Conservation (phyloP, 192 early-diverging fungal genomes). For the Gorgonomyces haynaldii region DNA sequence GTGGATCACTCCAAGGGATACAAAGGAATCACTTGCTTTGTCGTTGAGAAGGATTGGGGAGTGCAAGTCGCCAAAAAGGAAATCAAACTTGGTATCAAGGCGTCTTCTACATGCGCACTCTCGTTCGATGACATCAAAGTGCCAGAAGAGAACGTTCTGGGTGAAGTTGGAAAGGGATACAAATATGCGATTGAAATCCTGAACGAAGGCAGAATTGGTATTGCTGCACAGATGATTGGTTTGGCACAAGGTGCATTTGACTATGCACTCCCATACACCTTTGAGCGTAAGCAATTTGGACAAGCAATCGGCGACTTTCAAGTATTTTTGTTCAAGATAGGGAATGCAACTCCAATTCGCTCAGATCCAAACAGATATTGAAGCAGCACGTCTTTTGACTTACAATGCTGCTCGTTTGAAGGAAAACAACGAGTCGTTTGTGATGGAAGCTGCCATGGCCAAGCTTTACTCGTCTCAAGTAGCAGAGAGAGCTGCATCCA, state of each 20-base stretch:
- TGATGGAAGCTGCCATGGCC: constrained; percentile 97
- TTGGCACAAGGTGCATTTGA: constrained; percentile 90
- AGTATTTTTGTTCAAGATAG: too few relatives aligned
- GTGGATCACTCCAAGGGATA: constrained; percentile 85
- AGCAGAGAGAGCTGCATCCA: constrained; percentile 78
- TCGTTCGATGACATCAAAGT: constrained; percentile 86
- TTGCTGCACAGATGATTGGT: constrained; percentile 98
- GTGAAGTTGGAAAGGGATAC: constrained; percentile 94
- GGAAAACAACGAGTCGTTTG: constrained; percentile 79
- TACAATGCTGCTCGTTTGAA: constrained; percentile 95
- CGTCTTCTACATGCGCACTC: constrained; percentile 88
- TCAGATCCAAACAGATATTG: constrained; percentile 84
- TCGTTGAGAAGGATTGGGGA: constrained; percentile 86
- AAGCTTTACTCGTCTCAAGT: constrained; percentile 93
- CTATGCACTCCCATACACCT: constrained; percentile 77
- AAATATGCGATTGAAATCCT: constrained; percentile 96
- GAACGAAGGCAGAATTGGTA: constrained; percentile 97
- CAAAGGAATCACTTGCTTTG: constrained; percentile 96
- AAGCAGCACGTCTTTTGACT: constrained; percentile 89
- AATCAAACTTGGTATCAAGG: constrained; percentile 88
- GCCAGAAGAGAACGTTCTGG: constrained; percentile 76
- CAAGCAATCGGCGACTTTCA: constrained; percentile 77
- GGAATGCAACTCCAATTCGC: constrained; percentile 71
- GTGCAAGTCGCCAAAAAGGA: constrained; percentile 93
- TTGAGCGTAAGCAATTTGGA: constrained; percentile 93